Conservation (phyloP, 73 alveolate genomes). For the Paramecium sexaurelia region DNA sequence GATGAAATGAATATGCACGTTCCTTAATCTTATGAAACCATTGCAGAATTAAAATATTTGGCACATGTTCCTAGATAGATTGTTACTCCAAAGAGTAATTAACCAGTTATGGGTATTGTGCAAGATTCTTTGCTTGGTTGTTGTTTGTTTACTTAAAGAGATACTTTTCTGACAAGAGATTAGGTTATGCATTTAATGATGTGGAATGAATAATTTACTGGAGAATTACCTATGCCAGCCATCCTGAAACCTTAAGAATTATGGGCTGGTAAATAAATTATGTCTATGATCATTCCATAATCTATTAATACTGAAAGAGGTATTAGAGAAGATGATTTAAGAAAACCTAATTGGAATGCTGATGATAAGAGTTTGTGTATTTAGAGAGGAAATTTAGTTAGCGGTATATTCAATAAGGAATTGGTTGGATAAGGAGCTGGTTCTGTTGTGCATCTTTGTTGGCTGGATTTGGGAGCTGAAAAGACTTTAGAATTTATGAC, state of each 20-base stretch:
- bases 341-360: slow-evolving; percentile 63
- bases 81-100: slow-evolving; percentile 97
- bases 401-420: slow-evolving; percentile 71
- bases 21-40: slow-evolving; percentile 97
- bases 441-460: slow-evolving; percentile 74
- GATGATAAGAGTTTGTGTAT: slow-evolving; percentile 69
- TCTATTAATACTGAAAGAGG: slow-evolving; percentile 76
- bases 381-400: slow-evolving; percentile 66
- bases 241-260: slow-evolving; percentile 97
- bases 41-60: slow-evolving; percentile 95
- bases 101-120: slow-evolving; percentile 99
- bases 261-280: slow-evolving; percentile 98
- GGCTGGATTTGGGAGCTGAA: slow-evolving; percentile 77
- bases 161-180: slow-evolving; percentile 89
- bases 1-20: slow-evolving; percentile 99
- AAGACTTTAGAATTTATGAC: slow-evolving; percentile 71
- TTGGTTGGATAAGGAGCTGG: slow-evolving; percentile 74
- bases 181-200: slow-evolving; percentile 94
- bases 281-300: slow-evolving; percentile 96
- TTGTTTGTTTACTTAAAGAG: slow-evolving; percentile 94
- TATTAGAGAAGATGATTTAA: slow-evolving; percentile 71
- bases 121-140: slow-evolving; percentile 98
- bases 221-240: slow-evolving; percentile 98
- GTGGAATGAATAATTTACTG: slow-evolving; percentile 97
- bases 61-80: slow-evolving; percentile 97